Conservation (phyloP, 345 rosid genomes). For the Combretum micranthum region DNA sequence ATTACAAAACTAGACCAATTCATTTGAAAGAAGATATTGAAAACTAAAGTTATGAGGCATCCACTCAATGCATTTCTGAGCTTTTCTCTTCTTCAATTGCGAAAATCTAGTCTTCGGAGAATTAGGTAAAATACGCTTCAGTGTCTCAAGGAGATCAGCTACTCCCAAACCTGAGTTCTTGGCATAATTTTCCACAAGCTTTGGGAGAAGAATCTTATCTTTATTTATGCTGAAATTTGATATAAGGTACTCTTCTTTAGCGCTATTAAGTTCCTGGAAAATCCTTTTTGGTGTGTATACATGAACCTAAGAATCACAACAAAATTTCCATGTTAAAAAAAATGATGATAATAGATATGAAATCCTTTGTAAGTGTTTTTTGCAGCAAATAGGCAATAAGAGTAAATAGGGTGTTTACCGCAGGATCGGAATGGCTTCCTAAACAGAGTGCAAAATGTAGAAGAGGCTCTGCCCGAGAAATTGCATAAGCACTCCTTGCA, state of each 20-base stretch:
- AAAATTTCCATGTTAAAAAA: no score
- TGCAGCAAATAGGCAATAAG: no score
- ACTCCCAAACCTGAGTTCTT: slow-evolving; percentile 49
- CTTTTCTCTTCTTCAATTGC: slow-evolving; percentile 25
- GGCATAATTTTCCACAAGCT: slow-evolving; percentile 58
- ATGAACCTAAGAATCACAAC: slow-evolving; percentile 40
- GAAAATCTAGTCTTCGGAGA: slow-evolving; percentile 35
- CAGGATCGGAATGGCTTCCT: slow-evolving; percentile 83
- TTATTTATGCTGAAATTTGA: slow-evolving; percentile 44
- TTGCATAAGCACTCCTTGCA: slow-evolving; percentile 39
- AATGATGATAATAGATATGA: no score
- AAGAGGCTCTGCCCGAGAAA: slow-evolving; percentile 62
- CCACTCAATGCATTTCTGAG: slow-evolving; percentile 52
- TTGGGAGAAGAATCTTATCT: slow-evolving; percentile 66
- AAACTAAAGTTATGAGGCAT: slow-evolving; percentile 66
- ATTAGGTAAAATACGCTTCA: slow-evolving; percentile 28
- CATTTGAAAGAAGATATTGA: slow-evolving; percentile 40
- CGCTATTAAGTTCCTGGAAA: slow-evolving; percentile 65
- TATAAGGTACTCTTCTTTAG: slow-evolving; percentile 66
- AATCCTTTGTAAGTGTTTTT: no score
- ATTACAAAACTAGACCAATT: slow-evolving; percentile 15
- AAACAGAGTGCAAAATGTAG: slow-evolving; percentile 68
- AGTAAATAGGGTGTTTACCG: slow-evolving; percentile 24
- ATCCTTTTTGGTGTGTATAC: slow-evolving; percentile 58
- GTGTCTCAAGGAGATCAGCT: slow-evolving; percentile 40